phyloP scores from a whole-genome alignment of 1,284 basidiomycete genomes.

The Kwoniella shivajii region DNA sequence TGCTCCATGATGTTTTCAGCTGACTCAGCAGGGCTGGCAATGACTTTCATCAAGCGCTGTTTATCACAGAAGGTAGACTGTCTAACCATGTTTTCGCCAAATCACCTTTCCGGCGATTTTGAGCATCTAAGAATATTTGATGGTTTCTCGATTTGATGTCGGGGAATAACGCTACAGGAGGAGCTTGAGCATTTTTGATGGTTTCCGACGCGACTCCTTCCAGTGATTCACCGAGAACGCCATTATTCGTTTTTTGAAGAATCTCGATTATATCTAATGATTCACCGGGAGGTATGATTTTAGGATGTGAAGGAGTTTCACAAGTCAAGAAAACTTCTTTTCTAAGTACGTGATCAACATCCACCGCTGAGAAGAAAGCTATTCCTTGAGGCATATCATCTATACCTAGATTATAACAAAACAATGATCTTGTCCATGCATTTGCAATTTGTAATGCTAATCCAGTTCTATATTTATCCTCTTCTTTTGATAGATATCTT shows the following conservation, averaged over 20 bases:
- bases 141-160: constrained; percentile 33
- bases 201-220: not conserved
- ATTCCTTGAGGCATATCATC: constrained; percentile 92
- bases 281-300: constrained; percentile 80
- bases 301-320: constrained; percentile 88
- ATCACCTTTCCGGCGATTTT: constrained; percentile 20
- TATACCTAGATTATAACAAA: constrained; percentile 91
- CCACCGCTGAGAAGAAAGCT: constrained; percentile 96
- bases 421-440: constrained; percentile 90
- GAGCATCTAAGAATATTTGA: constrained; percentile 37
- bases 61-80: constrained; percentile 15
- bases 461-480: constrained; percentile 83
- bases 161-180: constrained; percentile 37
- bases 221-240: constrained; percentile 14
- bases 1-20: not conserved
- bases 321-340: constrained; percentile 98
- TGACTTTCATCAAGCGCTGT: too few relatives aligned
- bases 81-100: constrained; percentile 34
- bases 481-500: constrained; percentile 85
- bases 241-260: constrained; percentile 62
- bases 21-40: not conserved
- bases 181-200: constrained; percentile 6
- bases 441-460: constrained; percentile 96
- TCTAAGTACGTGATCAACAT: constrained; percentile 85
- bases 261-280: constrained; percentile 73